These are phyloP conservation scores for Babjeviella inositovora DNA, from an alignment of 805 yeast genomes.

Conservation along the genomic window DNA sequence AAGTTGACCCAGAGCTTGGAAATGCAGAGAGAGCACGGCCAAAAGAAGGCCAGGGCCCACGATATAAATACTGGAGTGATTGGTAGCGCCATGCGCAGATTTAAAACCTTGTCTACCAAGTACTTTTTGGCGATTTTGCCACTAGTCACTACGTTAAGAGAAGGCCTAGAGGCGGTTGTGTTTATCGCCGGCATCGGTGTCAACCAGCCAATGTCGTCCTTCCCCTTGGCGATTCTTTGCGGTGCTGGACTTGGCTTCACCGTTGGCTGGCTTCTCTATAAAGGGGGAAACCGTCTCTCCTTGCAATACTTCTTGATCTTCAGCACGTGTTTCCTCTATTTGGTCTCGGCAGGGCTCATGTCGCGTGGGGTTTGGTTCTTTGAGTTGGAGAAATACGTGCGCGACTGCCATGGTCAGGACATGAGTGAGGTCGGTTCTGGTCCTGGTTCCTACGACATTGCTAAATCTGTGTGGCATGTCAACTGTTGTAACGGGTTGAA, in stretches of 20 bases:
- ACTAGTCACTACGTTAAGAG: constrained; percentile 73
- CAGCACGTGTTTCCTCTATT: constrained; percentile 67
- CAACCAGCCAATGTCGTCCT: constrained; percentile 46
- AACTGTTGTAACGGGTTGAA: constrained; percentile 86
- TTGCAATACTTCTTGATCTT: constrained; percentile 57
- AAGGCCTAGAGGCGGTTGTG: constrained; percentile 84
- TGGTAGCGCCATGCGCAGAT: too few species aligned
- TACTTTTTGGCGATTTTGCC: constrained; percentile 60
- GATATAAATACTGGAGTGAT: too few species aligned
- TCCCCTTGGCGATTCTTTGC: constrained; percentile 43
- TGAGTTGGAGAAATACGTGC: constrained; percentile 65
- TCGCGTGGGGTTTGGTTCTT: constrained; percentile 85
- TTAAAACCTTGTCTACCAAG: constrained; percentile 26
- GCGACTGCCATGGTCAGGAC: constrained; percentile 65
- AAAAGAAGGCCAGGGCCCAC: too few species aligned
- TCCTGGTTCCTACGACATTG: constrained; percentile 81
- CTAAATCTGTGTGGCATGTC: constrained; percentile 80
- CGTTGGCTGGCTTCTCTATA: constrained; percentile 55
- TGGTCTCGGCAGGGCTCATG: constrained; percentile 77
- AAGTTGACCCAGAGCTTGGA: constrained; percentile 7
- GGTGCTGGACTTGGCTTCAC: constrained; percentile 45
- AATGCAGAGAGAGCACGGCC: background rate
- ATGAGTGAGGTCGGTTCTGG: constrained; percentile 84
- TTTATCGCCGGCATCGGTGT: constrained; percentile 83
- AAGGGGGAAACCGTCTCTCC: constrained; percentile 66